phyloP scores from a whole-genome alignment of 768 basidiomycete species.

The Imleria badia region DNA sequence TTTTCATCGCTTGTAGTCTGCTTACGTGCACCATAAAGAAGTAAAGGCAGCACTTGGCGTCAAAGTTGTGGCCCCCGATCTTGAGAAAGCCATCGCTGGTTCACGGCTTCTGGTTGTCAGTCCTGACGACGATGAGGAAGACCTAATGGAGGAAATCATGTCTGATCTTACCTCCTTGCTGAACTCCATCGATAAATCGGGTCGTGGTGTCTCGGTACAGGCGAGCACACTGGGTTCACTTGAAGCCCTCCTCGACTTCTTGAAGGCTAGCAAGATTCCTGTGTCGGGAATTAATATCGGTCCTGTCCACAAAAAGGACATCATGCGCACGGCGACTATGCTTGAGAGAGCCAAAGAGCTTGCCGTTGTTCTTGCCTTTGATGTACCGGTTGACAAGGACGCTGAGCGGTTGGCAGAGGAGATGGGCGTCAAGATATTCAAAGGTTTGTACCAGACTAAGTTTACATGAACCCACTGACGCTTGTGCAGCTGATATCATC shows the following conservation, averaged over 20 bases:
- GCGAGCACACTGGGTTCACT: conserved; percentile 96
- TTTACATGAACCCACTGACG: not conserved
- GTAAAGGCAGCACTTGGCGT: conserved; percentile 97
- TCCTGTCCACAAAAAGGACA: conserved; percentile 92
- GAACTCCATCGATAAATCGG: conserved; percentile 90
- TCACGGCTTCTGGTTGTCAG: conserved; percentile 90
- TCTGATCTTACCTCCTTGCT: conserved; percentile 86
- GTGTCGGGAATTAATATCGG: conserved; percentile 98
- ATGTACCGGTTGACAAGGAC: conserved; percentile 92
- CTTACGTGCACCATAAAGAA: conserved; percentile 96
- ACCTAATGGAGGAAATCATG: conserved; percentile 94
- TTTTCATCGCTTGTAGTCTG: conserved; percentile 53
- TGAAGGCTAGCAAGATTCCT: conserved; percentile 93
- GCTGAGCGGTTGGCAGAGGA: conserved; percentile 91
- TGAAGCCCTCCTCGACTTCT: conserved; percentile 94
- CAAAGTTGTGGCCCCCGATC: conserved; percentile 91
- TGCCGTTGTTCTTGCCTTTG: conserved; percentile 94
- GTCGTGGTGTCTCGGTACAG: conserved; percentile 97
- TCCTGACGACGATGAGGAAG: conserved; percentile 96
- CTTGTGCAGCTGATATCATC: conserved; percentile 84
- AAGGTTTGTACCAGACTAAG: conserved; percentile 54
- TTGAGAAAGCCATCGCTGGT: conserved; percentile 98
- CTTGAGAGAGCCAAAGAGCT: conserved; percentile 94
- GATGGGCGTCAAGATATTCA: conserved; percentile 92
- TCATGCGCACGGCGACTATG: conserved; percentile 92